Percentiles rank a stretch among this genome's conserved stretches.
Evolutionary conservation across 805 yeast species (phyloP).

Genomic region (Kodamaea fukazawae): DNA sequence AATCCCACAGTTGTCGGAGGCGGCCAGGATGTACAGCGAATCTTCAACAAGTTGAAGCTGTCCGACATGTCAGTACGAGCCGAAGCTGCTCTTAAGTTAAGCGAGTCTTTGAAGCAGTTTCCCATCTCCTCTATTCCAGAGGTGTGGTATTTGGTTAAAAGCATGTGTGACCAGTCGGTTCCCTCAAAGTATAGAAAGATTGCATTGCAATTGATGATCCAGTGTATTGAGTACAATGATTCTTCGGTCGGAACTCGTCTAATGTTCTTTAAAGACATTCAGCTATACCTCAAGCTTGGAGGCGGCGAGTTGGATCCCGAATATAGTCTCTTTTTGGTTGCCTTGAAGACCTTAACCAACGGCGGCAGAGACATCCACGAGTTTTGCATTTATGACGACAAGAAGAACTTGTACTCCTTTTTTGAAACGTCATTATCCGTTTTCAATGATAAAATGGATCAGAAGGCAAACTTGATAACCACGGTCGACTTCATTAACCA

Average conservation of each 20-base stretch:
- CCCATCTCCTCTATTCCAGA: conserved; percentile 63
- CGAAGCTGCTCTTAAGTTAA: conserved; percentile 50
- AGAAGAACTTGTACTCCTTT: conserved; percentile 21
- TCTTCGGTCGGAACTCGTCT: conserved; percentile 47
- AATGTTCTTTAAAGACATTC: conserved; percentile 60
- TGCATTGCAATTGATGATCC: conserved; percentile 50
- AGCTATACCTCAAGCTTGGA: conserved; percentile 38
- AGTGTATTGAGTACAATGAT: conserved; percentile 57
- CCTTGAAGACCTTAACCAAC: conserved; percentile 47
- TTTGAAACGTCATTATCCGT: conserved; percentile 7
- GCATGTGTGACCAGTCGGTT: conserved; percentile 45
- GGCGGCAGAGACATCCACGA: conserved; percentile 55
- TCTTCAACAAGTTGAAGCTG: conserved; percentile 37
- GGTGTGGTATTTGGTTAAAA: conserved; percentile 69
- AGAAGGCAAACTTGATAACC: conserved; percentile 13
- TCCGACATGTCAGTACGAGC: conserved; percentile 40
- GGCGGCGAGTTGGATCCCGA: conserved; percentile 43
- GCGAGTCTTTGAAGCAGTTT: conserved; percentile 48
- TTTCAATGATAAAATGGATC: conserved; percentile 10
- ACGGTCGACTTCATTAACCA: conserved; percentile 37
- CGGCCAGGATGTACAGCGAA: conserved; percentile 37
- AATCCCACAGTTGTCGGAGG: conserved; percentile 47
- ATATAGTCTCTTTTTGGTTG: conserved; percentile 47
- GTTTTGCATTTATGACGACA: conserved; percentile 43
- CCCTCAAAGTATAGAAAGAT: conserved; percentile 35